Conservation (phyloP, 176 grass and related monocot genomes). For the Paspalum vaginatum region DNA sequence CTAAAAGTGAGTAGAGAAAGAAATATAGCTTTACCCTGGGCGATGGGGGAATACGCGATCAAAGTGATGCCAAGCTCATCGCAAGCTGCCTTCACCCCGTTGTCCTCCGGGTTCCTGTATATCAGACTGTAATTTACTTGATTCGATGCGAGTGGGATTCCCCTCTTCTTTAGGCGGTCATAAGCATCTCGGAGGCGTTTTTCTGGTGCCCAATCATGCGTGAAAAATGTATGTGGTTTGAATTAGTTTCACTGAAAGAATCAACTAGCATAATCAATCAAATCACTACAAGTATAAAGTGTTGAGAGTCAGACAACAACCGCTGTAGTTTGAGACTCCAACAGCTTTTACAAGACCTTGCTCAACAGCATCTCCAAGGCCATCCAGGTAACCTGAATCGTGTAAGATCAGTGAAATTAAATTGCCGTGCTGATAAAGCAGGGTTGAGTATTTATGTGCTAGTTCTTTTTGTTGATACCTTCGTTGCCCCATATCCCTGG, state of each 20-base stretch:
- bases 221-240: neutral
- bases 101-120: conserved; percentile 66
- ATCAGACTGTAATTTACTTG: conserved; percentile 83
- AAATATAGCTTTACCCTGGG: conserved; percentile 46
- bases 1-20: neutral
- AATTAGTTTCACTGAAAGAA: neutral
- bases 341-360: conserved; percentile 92
- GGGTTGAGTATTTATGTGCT: neutral
- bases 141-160: conserved; percentile 68
- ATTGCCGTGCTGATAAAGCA: neutral
- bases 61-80: conserved; percentile 75
- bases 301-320: conserved; percentile 37
- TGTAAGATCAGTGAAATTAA: conserved; percentile 20
- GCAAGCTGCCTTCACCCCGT: conserved; percentile 70
- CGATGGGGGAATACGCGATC: conserved; percentile 76
- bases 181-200: conserved; percentile 71
- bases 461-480: conserved; percentile 45
- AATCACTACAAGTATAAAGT: neutral
- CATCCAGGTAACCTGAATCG: conserved; percentile 78
- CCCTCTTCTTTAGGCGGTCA: conserved; percentile 62
- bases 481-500: conserved; percentile 95
- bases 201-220: conserved; percentile 10
- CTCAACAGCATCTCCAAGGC: conserved; percentile 91
- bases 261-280: neutral
- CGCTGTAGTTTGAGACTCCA: conserved; percentile 93